Evolutionary conservation across 495 filamentous ascomycete genomes (phyloP).

Genomic region (Xylaria sp.): DNA sequence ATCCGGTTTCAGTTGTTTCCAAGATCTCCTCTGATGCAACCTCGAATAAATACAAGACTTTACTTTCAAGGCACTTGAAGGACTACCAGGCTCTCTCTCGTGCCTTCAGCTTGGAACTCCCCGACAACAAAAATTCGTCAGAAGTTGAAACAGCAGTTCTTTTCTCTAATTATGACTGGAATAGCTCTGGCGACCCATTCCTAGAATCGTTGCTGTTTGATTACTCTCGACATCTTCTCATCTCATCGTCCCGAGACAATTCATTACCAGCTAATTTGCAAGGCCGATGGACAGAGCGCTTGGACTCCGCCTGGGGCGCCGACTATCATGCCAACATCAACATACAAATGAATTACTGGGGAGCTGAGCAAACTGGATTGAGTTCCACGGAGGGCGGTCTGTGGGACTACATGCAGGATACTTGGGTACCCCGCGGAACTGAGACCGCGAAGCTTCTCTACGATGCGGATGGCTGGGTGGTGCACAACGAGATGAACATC

Average conservation of each 20-base stretch:
- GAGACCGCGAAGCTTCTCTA: conserved; percentile 59
- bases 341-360: conserved; percentile 56
- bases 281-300: conserved; percentile 25
- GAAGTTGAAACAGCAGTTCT: conserved; percentile 47
- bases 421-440: conserved; percentile 56
- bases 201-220: conserved; percentile 55
- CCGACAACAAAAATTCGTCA: conserved; percentile 46
- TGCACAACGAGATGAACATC: conserved; percentile 41
- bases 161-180: conserved; percentile 43
- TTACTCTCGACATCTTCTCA: conserved; percentile 55
- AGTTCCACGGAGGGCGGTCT: conserved; percentile 36
- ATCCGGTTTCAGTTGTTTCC: conserved; percentile 48
- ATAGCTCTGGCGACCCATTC: conserved; percentile 48
- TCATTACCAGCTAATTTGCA: conserved; percentile 34
- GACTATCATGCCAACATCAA: conserved; percentile 63
- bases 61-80: conserved; percentile 46
- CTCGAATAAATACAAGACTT: conserved; percentile 35
- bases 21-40: conserved; percentile 40
- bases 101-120: conserved; percentile 50
- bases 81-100: conserved; percentile 48
- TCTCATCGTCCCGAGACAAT: conserved; percentile 48
- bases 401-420: conserved; percentile 59
- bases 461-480: conserved; percentile 56
- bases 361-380: conserved; percentile 25
- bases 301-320: conserved; percentile 51